These are phyloP conservation scores for Euphrasia arctica DNA, from an alignment of 305 asterid species.

Conservation along the genomic window DNA sequence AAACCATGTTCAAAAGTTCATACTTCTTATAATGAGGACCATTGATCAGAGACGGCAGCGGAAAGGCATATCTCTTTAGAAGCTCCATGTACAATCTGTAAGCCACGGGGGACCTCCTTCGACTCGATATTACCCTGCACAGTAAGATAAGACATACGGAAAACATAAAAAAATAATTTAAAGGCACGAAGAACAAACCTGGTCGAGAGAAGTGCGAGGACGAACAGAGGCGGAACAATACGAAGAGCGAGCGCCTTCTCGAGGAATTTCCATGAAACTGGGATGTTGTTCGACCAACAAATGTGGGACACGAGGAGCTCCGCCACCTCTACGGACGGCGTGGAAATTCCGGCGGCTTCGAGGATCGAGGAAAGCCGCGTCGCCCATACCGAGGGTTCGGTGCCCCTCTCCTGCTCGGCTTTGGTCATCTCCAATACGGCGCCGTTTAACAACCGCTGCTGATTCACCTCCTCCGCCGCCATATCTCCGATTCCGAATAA, in stretches of 20 bases:
- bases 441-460: no score
- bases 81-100: no score
- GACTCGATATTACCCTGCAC: conserved; percentile 70
- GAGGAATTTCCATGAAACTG: conserved; percentile 77
- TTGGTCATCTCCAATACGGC: conserved; percentile 41
- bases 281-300: conserved; percentile 72
- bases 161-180: no score
- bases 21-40: conserved; percentile 78
- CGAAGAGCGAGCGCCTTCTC: conserved; percentile 70
- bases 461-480: no score
- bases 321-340: conserved; percentile 76
- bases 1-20: conserved; percentile 17
- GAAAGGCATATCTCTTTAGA: conserved; percentile 60
- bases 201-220: conserved; percentile 71
- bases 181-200: conserved; percentile 38
- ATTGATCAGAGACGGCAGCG: conserved; percentile 60
- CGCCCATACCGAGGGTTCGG: conserved; percentile 68
- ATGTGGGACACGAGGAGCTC: conserved; percentile 65
- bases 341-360: conserved; percentile 51
- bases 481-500: no score
- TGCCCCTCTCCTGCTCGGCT: conserved; percentile 62
- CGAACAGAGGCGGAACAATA: conserved; percentile 67
- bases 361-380: conserved; percentile 59
- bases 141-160: conserved; percentile 14
- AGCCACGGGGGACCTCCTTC: conserved; percentile 57